phyloP scores from a whole-genome alignment of 345 rosid genomes.

The Cochlearia excelsa region DNA sequence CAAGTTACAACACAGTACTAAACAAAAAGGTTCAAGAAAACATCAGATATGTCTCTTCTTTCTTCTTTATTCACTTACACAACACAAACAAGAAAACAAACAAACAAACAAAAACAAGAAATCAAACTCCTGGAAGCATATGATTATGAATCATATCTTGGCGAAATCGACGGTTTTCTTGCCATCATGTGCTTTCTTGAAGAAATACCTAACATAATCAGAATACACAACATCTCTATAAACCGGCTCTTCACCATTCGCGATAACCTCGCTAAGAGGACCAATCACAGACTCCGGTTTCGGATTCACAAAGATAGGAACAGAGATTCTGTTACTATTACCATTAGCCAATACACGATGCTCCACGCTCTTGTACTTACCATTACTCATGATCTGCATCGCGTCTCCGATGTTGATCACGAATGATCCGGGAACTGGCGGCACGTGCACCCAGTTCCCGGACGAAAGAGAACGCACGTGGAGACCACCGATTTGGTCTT shows the following conservation, averaged over 20 bases:
- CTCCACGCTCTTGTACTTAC: slow-evolving; percentile 39
- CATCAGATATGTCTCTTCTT: background rate
- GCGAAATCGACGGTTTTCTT: slow-evolving; percentile 42
- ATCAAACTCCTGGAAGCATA: slow-evolving; percentile 1
- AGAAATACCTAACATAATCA: slow-evolving; percentile 39
- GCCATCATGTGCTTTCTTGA: slow-evolving; percentile 41
- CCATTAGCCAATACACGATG: slow-evolving; percentile 41
- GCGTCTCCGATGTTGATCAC: slow-evolving; percentile 44
- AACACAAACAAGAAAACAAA: slow-evolving; percentile 10
- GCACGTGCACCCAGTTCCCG: slow-evolving; percentile 41
- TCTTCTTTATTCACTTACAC: slow-evolving; percentile 25
- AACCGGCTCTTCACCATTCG: slow-evolving; percentile 34
- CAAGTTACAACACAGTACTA: too few relatives aligned
- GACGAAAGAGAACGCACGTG: slow-evolving; percentile 38
- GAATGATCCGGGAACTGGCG: slow-evolving; percentile 35
- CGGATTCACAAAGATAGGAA: slow-evolving; percentile 40
- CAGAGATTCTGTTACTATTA: slow-evolving; percentile 37
- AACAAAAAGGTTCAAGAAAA: too few relatives aligned
- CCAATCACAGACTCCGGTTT: slow-evolving; percentile 36
- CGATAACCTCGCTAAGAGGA: slow-evolving; percentile 33
- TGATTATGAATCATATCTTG: slow-evolving; percentile 24
- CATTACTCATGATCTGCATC: slow-evolving; percentile 41
- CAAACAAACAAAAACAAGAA: background rate
- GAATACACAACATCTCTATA: slow-evolving; percentile 36
- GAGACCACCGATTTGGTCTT: slow-evolving; percentile 46